phyloP scores from a whole-genome alignment of 768 basidiomycete species.

The Cystobasidium tubakii region DNA sequence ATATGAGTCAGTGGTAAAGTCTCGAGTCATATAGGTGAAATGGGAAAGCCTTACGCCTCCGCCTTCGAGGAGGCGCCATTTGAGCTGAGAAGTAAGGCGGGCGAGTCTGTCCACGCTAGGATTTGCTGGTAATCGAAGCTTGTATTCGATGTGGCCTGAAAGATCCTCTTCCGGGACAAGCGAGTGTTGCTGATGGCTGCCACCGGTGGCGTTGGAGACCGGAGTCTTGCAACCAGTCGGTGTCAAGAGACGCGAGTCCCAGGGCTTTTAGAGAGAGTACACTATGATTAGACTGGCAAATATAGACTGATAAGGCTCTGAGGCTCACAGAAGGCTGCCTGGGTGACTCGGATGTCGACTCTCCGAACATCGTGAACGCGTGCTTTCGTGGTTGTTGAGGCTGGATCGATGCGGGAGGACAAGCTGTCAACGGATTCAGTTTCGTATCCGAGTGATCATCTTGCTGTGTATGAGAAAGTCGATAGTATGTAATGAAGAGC shows the following conservation, averaged over 20 bases:
- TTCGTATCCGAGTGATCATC: conserved; percentile 35
- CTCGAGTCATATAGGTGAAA: conserved; percentile 7
- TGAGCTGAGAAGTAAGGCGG: conserved; percentile 80
- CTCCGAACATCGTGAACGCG: conserved; percentile 40
- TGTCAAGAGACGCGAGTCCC: background rate
- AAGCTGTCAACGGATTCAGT: background rate
- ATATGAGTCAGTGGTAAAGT: background rate
- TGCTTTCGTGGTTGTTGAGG: background rate
- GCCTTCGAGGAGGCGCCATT: conserved; percentile 85
- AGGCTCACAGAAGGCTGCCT: conserved; percentile 35
- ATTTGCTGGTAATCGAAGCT: conserved; percentile 39
- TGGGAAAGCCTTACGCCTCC: conserved; percentile 56
- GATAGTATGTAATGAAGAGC: background rate
- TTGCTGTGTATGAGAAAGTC: background rate
- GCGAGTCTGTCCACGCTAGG: conserved; percentile 49
- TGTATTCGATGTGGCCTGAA: conserved; percentile 43
- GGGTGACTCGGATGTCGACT: conserved; percentile 41
- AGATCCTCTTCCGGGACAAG: conserved; percentile 40
- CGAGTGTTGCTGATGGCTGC: conserved; percentile 2
- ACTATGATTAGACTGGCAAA: background rate
- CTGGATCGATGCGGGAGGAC: too few species aligned
- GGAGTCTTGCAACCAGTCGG: conserved; percentile 7
- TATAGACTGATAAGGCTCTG: background rate
- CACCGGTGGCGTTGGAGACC: background rate
- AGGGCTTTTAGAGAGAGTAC: background rate